A percentile compares a stretch with the other conserved stretches of the same genome.
phyloP scores from a whole-genome alignment of 1,284 basidiomycete genomes.

The Taiwanofungus camphoratus region DNA sequence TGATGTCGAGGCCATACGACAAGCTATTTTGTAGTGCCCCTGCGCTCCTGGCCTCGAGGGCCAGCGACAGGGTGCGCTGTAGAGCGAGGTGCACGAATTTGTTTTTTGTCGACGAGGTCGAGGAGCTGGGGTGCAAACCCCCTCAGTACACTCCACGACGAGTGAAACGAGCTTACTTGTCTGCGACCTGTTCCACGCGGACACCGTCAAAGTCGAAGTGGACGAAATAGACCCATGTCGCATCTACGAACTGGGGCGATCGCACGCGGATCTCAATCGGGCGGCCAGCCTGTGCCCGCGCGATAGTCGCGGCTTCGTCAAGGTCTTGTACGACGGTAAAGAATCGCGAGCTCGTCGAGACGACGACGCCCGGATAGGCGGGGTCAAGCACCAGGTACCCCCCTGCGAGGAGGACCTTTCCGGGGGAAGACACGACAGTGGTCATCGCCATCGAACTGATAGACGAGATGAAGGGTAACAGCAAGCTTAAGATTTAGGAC shows the following conservation, averaged over 20 bases:
- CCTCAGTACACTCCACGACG: not conserved
- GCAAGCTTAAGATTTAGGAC: no score
- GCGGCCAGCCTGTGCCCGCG: conserved; percentile 10
- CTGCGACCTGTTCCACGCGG: conserved; percentile 38
- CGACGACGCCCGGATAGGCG: conserved; percentile 75
- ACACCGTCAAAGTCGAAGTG: conserved; percentile 35
- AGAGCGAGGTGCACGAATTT: conserved; percentile 91
- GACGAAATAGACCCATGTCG: conserved; percentile 75
- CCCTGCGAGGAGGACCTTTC: conserved; percentile 92
- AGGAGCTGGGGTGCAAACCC: conserved; percentile 4
- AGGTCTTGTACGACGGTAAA: conserved; percentile 60
- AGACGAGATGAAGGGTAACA: conserved; percentile 1
- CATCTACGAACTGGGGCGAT: conserved; percentile 87
- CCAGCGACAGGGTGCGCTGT: conserved; percentile 68
- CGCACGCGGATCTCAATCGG: conserved; percentile 59
- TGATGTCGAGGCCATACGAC: conserved; percentile 59
- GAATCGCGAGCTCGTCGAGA: conserved; percentile 91
- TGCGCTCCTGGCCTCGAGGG: conserved; percentile 48
- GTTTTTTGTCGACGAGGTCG: conserved; percentile 45
- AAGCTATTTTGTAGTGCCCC: conserved; percentile 42
- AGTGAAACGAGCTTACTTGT: conserved; percentile 32
- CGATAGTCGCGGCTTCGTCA: conserved; percentile 17
- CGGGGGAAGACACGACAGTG: conserved; percentile 84
- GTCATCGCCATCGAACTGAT: conserved; percentile 23
- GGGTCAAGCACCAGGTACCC: conserved; percentile 93